phyloP scores from a whole-genome alignment of 2,329 filamentous ascomycete species.

The Fusarium duplospermum region DNA sequence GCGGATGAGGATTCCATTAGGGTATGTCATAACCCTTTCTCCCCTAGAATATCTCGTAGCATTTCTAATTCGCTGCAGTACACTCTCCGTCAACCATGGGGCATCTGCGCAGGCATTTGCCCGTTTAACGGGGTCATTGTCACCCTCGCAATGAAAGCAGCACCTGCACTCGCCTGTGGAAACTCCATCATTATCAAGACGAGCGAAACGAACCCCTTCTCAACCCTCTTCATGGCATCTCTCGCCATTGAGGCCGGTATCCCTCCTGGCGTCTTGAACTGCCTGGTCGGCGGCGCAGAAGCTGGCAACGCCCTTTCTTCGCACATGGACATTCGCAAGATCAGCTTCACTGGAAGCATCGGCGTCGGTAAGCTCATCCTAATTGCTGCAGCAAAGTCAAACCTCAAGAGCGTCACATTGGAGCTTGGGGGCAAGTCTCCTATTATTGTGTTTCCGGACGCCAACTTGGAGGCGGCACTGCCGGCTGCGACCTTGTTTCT shows the following conservation, averaged over 20 bases:
- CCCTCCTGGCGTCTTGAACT: not conserved
- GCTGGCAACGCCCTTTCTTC: not conserved
- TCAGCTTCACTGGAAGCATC: not conserved
- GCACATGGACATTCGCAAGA: slow-evolving; percentile 1
- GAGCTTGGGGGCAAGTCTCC: not conserved
- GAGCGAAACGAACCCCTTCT: not conserved
- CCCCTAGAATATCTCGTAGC: not conserved
- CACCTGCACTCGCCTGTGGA: not conserved
- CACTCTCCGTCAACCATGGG: not conserved
- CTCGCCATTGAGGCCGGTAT: not conserved
- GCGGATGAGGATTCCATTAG: not conserved
- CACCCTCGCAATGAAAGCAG: not conserved
- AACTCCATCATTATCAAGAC: not conserved
- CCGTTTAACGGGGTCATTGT: not conserved
- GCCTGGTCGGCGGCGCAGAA: not conserved
- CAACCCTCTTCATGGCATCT: not conserved
- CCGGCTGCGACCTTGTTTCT: not conserved
- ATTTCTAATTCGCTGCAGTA: not conserved
- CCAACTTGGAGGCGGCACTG: not conserved
- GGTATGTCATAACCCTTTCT: not conserved
- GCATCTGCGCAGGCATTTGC: not conserved
- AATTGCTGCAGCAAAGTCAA: not conserved
- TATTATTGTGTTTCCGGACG: not conserved
- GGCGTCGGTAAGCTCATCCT: not conserved
- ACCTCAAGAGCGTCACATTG: not conserved